A percentile compares a stretch with the other conserved stretches of the same genome.
phyloP scores from a whole-genome alignment of 2,329 filamentous ascomycete species.

The Fusarium drepaniforme region DNA sequence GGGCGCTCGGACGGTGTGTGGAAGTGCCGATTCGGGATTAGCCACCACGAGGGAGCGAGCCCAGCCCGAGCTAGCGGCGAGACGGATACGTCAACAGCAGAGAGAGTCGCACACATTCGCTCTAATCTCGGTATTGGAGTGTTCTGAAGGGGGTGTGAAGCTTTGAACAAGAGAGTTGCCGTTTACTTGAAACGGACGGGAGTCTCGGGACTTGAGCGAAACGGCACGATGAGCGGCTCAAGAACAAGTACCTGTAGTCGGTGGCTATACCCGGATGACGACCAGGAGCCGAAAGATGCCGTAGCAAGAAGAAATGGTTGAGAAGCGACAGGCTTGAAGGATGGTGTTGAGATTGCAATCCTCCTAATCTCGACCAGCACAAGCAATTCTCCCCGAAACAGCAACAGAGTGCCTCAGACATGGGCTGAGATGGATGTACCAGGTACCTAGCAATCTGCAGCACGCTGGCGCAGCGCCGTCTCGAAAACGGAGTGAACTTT shows the following conservation, averaged over 20 bases:
- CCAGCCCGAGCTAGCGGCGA: constrained; percentile 33
- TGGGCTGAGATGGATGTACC: not conserved
- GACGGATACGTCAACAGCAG: constrained; percentile 18
- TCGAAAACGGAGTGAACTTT: constrained; percentile 15
- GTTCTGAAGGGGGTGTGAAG: constrained; percentile 5
- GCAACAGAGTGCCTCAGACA: not conserved
- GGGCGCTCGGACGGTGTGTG: constrained; percentile 9
- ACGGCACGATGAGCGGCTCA: not conserved
- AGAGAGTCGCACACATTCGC: constrained; percentile 13
- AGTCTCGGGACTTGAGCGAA: not conserved
- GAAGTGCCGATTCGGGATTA: constrained; percentile 24
- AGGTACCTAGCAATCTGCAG: not conserved
- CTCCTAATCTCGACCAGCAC: not conserved
- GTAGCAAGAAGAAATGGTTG: not conserved
- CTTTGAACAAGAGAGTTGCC: not conserved
- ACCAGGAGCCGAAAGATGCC: not conserved
- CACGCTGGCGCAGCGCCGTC: not conserved
- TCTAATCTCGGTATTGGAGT: constrained; percentile 32
- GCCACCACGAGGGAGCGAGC: constrained; percentile 18
- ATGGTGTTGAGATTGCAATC: constrained; percentile 13
- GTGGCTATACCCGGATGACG: not conserved
- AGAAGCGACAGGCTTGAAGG: not conserved
- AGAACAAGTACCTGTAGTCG: no score
- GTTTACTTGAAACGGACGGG: constrained; percentile 7
- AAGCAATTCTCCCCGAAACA: not conserved